Conservation (phyloP, 2,329 filamentous ascomycete genomes). For the Gnomoniopsis smithogilvyi region DNA sequence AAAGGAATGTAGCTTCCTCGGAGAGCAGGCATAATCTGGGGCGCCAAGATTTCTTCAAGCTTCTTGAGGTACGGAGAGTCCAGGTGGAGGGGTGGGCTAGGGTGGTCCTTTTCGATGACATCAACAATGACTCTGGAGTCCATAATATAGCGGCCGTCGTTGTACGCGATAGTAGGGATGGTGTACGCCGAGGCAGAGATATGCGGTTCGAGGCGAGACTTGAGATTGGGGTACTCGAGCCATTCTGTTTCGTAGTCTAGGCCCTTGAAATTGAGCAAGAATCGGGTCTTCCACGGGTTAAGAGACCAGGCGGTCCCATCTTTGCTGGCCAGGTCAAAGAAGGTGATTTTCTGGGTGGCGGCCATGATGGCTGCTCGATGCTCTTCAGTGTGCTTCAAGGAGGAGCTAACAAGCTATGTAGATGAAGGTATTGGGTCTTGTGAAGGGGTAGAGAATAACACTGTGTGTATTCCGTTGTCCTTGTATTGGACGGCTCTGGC, state of each 20-base stretch:
- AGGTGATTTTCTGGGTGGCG: constrained; percentile 36
- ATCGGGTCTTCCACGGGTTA: constrained; percentile 69
- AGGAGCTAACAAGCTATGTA: no score
- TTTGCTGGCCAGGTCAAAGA: constrained; percentile 63
- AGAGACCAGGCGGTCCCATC: constrained; percentile 55
- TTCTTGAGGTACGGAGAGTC: constrained; percentile 47
- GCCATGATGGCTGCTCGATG: constrained; percentile 25
- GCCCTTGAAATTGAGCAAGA: constrained; percentile 65
- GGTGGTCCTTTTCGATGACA: constrained; percentile 56
- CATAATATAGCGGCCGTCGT: constrained; percentile 58
- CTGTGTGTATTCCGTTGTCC: no score
- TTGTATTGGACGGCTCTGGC: no score
- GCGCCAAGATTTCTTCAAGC: constrained; percentile 37
- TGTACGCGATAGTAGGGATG: constrained; percentile 53
- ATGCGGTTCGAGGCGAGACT: constrained; percentile 38
- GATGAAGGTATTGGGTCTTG: not conserved
- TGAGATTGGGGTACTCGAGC: constrained; percentile 65
- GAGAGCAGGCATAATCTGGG: constrained; percentile 30
- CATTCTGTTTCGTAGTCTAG: constrained; percentile 67
- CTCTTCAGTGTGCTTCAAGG: no score
- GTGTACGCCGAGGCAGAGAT: constrained; percentile 48
- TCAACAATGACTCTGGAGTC: constrained; percentile 60
- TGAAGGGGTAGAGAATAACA: not conserved
- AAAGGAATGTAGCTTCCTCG: constrained; percentile 41
- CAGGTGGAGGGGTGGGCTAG: constrained; percentile 55